Evolutionary conservation across 2,329 filamentous ascomycete genomes (phyloP).

Genomic region (Rhinocladiella similis): DNA sequence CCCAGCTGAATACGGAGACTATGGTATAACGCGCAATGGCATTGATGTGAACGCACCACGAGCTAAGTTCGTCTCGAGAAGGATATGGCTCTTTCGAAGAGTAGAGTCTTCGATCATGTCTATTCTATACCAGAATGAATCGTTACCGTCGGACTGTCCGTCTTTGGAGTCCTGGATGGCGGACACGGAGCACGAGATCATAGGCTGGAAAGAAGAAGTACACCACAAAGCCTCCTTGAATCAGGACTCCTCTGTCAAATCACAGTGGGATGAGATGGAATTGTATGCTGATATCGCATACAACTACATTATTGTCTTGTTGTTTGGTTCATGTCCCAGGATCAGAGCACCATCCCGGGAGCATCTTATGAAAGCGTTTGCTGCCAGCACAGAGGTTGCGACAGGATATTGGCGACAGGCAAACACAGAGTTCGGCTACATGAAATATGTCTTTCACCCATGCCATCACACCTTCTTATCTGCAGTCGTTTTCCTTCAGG

Average conservation of each 20-base stretch:
- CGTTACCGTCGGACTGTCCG: constrained; percentile 1
- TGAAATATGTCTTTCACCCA: constrained; percentile 14
- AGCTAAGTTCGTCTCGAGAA: constrained; percentile 1
- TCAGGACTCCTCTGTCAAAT: constrained; percentile 3
- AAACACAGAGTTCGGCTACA: constrained; percentile 10
- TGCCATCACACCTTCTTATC: constrained; percentile 10
- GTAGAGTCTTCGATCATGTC: constrained; percentile 11
- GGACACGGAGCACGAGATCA: constrained; percentile 1
- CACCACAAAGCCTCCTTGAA: constrained; percentile 2
- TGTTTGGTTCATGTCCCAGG: constrained; percentile 7
- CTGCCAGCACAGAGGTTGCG: background rate
- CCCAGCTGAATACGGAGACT: constrained; percentile 4
- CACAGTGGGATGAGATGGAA: constrained; percentile 14
- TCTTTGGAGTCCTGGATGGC: constrained; percentile 8
- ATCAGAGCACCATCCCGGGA: background rate
- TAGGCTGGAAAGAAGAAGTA: constrained; percentile 1
- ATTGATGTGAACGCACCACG: constrained; percentile 1
- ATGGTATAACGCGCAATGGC: background rate
- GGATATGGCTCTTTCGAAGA: constrained; percentile 3
- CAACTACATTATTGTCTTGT: constrained; percentile 7
- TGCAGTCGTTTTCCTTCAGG: constrained; percentile 7
- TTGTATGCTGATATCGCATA: constrained; percentile 10
- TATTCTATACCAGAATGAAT: constrained; percentile 9
- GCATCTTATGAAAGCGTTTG: constrained; percentile 8
- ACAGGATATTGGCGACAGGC: constrained; percentile 9